Conservation (phyloP, 202 grass and related monocot genomes). For the Saccharum hybrid region DNA sequence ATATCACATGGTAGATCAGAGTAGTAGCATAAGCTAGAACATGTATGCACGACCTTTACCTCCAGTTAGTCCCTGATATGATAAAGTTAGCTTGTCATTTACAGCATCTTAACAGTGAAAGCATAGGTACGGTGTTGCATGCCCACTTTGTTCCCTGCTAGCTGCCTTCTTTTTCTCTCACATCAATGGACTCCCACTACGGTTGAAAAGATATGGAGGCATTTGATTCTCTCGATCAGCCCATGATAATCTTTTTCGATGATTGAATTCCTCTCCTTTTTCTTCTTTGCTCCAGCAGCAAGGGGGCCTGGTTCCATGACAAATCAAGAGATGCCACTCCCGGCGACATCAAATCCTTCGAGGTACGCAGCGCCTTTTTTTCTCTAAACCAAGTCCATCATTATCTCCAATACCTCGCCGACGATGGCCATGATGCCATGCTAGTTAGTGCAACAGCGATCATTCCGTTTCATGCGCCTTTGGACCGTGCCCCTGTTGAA, state of each 20-base stretch:
- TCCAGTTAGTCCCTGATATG: slow-evolving; percentile 38
- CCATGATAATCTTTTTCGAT: slow-evolving; percentile 48
- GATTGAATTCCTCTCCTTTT: slow-evolving; percentile 42
- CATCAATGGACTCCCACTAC: slow-evolving; percentile 82
- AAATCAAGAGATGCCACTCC: slow-evolving; percentile 77
- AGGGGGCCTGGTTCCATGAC: slow-evolving; percentile 71
- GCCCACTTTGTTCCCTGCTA: slow-evolving; percentile 56
- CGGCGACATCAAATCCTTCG: slow-evolving; percentile 71
- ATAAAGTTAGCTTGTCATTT: slow-evolving; percentile 64
- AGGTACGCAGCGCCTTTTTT: slow-evolving; percentile 47
- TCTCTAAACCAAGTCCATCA: slow-evolving; percentile 45
- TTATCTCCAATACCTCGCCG: slow-evolving; percentile 57
- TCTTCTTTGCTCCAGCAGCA: slow-evolving; percentile 60
- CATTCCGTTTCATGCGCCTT: slow-evolving; percentile 46
- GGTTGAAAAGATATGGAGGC: slow-evolving; percentile 61
- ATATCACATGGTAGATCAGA: slow-evolving; percentile 39
- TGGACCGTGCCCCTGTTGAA: slow-evolving; percentile 21
- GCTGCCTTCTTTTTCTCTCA: slow-evolving; percentile 21
- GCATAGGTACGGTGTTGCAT: slow-evolving; percentile 49
- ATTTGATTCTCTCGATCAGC: slow-evolving; percentile 66
- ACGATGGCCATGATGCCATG: slow-evolving; percentile 38
- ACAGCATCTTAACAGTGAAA: slow-evolving; percentile 77
- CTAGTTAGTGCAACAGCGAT: slow-evolving; percentile 54
- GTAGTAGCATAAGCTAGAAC: slow-evolving; percentile 27
- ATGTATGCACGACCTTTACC: slow-evolving; percentile 37